Evolutionary conservation across 169 alveolate genomes (phyloP), one percentile per base, ranked within the genome.

Genomic region (Cardiosporidium cionae): DNA sequence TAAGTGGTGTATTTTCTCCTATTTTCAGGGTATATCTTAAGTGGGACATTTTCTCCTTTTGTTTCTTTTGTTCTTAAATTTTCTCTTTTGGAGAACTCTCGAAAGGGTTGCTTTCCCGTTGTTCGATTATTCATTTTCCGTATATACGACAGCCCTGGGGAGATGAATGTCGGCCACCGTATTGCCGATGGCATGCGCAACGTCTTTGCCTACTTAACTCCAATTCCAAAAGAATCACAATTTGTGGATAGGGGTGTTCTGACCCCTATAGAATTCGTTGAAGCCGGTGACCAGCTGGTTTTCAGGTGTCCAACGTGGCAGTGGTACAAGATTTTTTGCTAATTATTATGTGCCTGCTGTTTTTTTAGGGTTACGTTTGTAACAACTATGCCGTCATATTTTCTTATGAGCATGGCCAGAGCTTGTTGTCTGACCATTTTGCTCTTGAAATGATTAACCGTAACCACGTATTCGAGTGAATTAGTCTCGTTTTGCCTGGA

Each of bases 291-390:
- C 52, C 88, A 78, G 23, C 82, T 92, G 33, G 79, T 76, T 0
- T 79, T 70, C 66, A 86, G 86, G 74, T 90, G 93, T 74, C 94
- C 95, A 2, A 86, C 94, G 0, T 92, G 97, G 95, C 86, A 83
- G 79, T 90, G 95, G 93, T 62, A 1, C 31, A 74, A 32, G 29
- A 6, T 7, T 3, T 32, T 3, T 65, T 65, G n/a, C 33, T 34
- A 70, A 64, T 53, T 53, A 2, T n/a, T n/a, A n/a, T n/a, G n/a
- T n/a, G n/a, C n/a, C n/a, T n/a, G n/a, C n/a, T n/a, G n/a, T n/a
- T n/a, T n/a, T n/a, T n/a, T n/a, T n/a, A n/a, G n/a, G n/a, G n/a
- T n/a, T n/a, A n/a, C n/a, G n/a, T n/a, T n/a, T n/a, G n/a, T n/a
- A n/a, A n/a, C n/a, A n/a, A n/a, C n/a, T n/a, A n/a, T n/a, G n/a